These are phyloP conservation scores for Chiua sp. DNA, from an alignment of 1,284 basidiomycete genomes.

Conservation along the genomic window DNA sequence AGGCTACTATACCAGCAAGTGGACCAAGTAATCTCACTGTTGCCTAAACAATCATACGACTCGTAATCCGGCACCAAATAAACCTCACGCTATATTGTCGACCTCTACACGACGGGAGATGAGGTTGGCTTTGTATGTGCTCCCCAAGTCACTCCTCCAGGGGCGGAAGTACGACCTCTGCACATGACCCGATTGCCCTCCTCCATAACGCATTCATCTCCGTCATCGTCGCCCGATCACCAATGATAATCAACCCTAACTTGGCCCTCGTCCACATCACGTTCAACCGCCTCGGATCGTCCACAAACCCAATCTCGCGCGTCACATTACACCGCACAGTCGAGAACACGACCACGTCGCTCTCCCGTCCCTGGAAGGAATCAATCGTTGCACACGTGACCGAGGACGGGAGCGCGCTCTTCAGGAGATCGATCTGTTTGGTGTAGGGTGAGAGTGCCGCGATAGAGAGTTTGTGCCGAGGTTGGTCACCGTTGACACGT, in stretches of 20 bases:
- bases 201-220: slow-evolving; percentile 52
- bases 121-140: too few species aligned
- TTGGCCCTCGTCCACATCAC: slow-evolving; percentile 79
- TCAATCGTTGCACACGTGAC: slow-evolving; percentile 67
- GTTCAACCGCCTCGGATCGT: slow-evolving; percentile 58
- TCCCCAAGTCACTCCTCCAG: neutral
- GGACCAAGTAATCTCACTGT: too few species aligned
- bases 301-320: slow-evolving; percentile 72
- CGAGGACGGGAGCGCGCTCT: slow-evolving; percentile 44
- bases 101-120: too few species aligned
- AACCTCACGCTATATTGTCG: too few species aligned
- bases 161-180: slow-evolving; percentile 29
- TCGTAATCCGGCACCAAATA: too few species aligned
- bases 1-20: too few species aligned
- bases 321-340: slow-evolving; percentile 68
- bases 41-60: too few species aligned
- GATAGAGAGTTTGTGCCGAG: slow-evolving; percentile 40
- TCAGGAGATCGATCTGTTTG: slow-evolving; percentile 55
- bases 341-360: slow-evolving; percentile 73
- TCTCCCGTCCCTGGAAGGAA: slow-evolving; percentile 79
- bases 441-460: slow-evolving; percentile 65
- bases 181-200: slow-evolving; percentile 55
- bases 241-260: slow-evolving; percentile 67
- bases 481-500: too few species aligned
- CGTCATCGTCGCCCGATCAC: slow-evolving; percentile 62